Percentiles rank a stretch among this genome's conserved stretches.
phyloP scores from a whole-genome alignment of 805 yeast species.

The Trichomonascus vanleenenianus region DNA sequence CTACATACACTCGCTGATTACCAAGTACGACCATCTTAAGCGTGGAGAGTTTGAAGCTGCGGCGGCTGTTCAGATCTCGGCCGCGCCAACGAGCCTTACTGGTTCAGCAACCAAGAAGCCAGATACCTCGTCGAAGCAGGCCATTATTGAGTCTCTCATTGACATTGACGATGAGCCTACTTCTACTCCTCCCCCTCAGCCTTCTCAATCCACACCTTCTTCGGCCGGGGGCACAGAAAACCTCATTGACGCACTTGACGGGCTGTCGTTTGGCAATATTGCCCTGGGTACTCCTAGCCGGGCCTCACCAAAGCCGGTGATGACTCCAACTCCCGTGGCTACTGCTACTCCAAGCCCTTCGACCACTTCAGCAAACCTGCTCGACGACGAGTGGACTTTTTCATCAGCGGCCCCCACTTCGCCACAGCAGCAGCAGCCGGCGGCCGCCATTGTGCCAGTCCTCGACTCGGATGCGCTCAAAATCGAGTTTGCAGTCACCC shows the following conservation, averaged over 20 bases:
- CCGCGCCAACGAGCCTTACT: constrained; percentile 21
- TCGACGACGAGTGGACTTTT: constrained; percentile 9
- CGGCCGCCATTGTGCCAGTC: constrained; percentile 27
- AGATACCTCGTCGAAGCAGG: constrained; percentile 9
- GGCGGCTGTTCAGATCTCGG: constrained; percentile 32
- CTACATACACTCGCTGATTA: constrained; percentile 58
- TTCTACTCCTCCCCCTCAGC: constrained; percentile 15
- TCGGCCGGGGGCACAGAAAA: constrained; percentile 46
- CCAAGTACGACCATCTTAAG: constrained; percentile 58
- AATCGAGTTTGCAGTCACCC: constrained; percentile 38
- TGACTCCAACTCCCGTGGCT: constrained; percentile 11
- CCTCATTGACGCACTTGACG: constrained; percentile 66
- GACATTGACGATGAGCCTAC: constrained; percentile 59
- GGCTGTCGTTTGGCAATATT: constrained; percentile 54
- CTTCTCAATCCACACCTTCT: neutral
- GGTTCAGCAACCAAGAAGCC: constrained; percentile 16
- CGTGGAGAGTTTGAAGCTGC: constrained; percentile 57
- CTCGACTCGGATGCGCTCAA: constrained; percentile 38
- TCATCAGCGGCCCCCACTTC: constrained; percentile 11
- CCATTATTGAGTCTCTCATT: constrained; percentile 46
- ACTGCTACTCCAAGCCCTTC: constrained; percentile 8
- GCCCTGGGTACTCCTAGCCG: constrained; percentile 32
- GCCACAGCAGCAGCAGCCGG: constrained; percentile 12
- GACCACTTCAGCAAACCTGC: constrained; percentile 12
- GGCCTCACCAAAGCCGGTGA: constrained; percentile 4